A percentile compares a stretch with the other conserved stretches of the same genome.
phyloP scores from a whole-genome alignment of 208 protist species.

The Strigomonas culicis region DNA sequence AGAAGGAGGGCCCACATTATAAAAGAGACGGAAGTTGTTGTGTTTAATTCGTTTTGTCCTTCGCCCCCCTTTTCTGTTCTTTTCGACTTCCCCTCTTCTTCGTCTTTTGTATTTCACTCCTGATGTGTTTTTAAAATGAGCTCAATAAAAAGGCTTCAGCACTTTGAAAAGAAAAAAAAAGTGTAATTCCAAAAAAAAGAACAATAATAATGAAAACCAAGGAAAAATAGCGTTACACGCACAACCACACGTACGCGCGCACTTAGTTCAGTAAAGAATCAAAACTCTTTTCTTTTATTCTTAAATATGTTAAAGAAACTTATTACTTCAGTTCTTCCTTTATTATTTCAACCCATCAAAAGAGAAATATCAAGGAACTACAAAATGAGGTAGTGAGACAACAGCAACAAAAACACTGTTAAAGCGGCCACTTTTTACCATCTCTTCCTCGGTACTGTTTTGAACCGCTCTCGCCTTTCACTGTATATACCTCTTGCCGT shows the following conservation, averaged over 20 bases:
- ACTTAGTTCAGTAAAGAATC: constrained; percentile 7
- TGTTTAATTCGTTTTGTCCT: constrained; percentile 8
- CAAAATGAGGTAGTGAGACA: no score
- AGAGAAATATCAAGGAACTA: no score
- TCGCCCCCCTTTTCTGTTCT: constrained; percentile 5
- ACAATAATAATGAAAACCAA: no score
- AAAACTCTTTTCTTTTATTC: background rate
- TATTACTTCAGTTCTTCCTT: background rate
- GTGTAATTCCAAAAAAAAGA: no score
- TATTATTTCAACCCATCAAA: background rate
- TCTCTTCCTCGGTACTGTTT: no score
- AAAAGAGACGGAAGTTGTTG: background rate
- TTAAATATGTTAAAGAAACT: background rate
- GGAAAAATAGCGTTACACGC: no score
- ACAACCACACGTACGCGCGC: background rate
- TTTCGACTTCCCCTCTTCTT: background rate
- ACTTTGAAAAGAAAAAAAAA: constrained; percentile 6
- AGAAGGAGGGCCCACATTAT: no score
- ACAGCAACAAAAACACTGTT: no score
- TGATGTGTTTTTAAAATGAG: background rate
- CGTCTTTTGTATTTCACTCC: constrained; percentile 10
- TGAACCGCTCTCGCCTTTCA: no score
- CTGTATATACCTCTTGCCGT: no score
- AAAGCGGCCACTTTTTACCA: no score
- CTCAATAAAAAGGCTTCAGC: background rate